phyloP scores from a whole-genome alignment of 257 asterid species.

The Ehretia macrophylla region DNA sequence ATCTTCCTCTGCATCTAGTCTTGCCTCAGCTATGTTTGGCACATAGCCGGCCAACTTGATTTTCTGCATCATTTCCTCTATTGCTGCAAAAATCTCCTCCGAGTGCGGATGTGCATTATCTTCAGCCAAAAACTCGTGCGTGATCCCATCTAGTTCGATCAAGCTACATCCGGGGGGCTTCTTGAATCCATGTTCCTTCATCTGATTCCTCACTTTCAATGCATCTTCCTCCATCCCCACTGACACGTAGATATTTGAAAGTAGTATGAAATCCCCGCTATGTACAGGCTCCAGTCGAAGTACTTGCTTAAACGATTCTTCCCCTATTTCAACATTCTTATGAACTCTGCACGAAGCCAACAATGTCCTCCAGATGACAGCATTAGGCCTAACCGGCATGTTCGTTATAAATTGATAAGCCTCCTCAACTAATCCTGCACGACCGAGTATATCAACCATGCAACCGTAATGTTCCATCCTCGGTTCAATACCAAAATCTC shows the following conservation, averaged over 20 bases:
- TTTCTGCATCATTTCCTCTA: slow-evolving; percentile 22
- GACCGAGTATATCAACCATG: slow-evolving; percentile 46
- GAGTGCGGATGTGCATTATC: slow-evolving; percentile 29
- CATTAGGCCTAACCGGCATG: slow-evolving; percentile 47
- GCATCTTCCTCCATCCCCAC: slow-evolving; percentile 37
- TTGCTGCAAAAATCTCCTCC: slow-evolving; percentile 22
- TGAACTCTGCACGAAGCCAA: slow-evolving; percentile 41
- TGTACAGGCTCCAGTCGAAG: slow-evolving; percentile 31
- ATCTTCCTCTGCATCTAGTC: slow-evolving; percentile 39
- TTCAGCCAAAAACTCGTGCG: slow-evolving; percentile 47
- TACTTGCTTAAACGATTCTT: slow-evolving; percentile 38
- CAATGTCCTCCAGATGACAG: slow-evolving; percentile 43
- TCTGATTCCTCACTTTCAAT: slow-evolving; percentile 26
- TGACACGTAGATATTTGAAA: slow-evolving; percentile 37
- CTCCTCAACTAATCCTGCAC: slow-evolving; percentile 37
- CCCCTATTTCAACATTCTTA: slow-evolving; percentile 41
- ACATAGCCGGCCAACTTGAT: slow-evolving; percentile 46
- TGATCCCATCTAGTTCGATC: slow-evolving; percentile 35
- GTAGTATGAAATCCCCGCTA: slow-evolving; percentile 43
- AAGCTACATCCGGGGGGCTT: slow-evolving; percentile 42
- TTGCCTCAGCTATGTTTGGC: slow-evolving; percentile 28
- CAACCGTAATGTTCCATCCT: slow-evolving; percentile 46
- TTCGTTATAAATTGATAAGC: slow-evolving; percentile 31
- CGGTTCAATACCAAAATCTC: slow-evolving; percentile 38
- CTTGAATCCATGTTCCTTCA: slow-evolving; percentile 36